Evolutionary conservation across 768 basidiomycete genomes (phyloP).

Genomic region (Mycena filopes): DNA sequence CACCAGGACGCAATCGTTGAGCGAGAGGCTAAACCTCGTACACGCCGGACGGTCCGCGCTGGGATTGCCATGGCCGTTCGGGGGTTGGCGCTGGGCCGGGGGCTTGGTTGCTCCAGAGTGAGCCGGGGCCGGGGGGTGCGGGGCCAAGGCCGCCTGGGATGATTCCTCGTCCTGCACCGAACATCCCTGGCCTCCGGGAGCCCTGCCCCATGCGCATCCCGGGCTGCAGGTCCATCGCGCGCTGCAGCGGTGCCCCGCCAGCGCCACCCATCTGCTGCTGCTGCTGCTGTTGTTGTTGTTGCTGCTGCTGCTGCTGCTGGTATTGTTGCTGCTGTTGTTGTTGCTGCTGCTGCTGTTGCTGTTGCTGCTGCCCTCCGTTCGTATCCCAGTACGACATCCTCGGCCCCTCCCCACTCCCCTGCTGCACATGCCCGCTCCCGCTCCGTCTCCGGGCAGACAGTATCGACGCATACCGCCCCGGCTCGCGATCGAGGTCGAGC

Average conservation of each 20-base stretch:
- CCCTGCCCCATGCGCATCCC: slow-evolving; percentile 63
- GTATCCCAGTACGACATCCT: slow-evolving; percentile 45
- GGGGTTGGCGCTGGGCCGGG: slow-evolving; percentile 1
- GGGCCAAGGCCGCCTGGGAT: slow-evolving; percentile 44
- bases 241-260: slow-evolving; percentile 48
- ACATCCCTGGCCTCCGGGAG: slow-evolving; percentile 68
- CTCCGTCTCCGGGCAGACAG: slow-evolving; percentile 47
- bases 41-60: slow-evolving; percentile 16
- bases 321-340: slow-evolving; percentile 34
- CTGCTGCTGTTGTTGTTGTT: slow-evolving; percentile 32
- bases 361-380: slow-evolving; percentile 32
- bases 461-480: slow-evolving; percentile 49
- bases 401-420: slow-evolving; percentile 35
- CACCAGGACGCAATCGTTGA: slow-evolving; percentile 22
- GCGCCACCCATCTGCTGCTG: slow-evolving; percentile 44
- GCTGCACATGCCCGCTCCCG: slow-evolving; percentile 36
- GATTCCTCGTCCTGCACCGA: slow-evolving; percentile 56
- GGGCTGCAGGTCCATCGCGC: slow-evolving; percentile 63
- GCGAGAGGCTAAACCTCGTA: slow-evolving; percentile 16
- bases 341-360: slow-evolving; percentile 37
- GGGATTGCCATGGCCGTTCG: slow-evolving; percentile 24
- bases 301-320: slow-evolving; percentile 37
- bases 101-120: slow-evolving; percentile 45
- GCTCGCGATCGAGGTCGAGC: slow-evolving; percentile 61
- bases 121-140: slow-evolving; percentile 46